Evolutionary conservation across 129 eudicot species (phyloP).

Genomic region (Lactuca saligna): DNA sequence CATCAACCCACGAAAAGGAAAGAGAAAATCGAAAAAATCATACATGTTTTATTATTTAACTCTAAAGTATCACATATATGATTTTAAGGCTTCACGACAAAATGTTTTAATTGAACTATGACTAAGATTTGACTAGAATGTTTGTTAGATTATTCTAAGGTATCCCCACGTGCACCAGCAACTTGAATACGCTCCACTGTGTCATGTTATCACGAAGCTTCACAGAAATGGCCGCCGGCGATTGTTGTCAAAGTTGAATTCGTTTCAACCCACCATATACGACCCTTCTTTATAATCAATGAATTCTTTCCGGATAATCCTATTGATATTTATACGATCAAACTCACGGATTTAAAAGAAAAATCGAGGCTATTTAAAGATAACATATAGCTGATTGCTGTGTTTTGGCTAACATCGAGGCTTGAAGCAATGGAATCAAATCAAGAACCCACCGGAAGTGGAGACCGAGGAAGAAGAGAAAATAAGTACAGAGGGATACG

Average conservation of each 20-base stretch:
- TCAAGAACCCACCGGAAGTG: conserved; percentile 15
- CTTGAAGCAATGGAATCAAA: conserved; percentile 18
- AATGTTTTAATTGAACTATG: neutral
- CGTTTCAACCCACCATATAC: conserved; percentile 43
- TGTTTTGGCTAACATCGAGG: no score
- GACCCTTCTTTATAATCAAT: conserved; percentile 20
- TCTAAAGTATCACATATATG: no score
- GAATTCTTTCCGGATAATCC: neutral
- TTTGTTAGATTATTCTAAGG: conserved; percentile 7
- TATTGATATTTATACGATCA: conserved; percentile 15
- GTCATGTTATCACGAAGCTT: conserved; percentile 27
- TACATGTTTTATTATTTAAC: no score
- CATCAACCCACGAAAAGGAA: no score
- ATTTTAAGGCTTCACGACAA: no score
- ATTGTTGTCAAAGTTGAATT: conserved; percentile 32
- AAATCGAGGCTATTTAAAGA: neutral
- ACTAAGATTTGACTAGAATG: neutral
- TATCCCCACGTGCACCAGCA: conserved; percentile 30
- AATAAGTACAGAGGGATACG: conserved; percentile 71
- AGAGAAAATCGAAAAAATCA: no score
- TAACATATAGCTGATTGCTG: no score
- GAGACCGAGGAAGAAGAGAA: conserved; percentile 35
- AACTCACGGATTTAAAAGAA: neutral
- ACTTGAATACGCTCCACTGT: conserved; percentile 15
- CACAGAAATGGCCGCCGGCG: conserved; percentile 26